Evolutionary conservation across 805 yeast species (phyloP).

Genomic region (Ogataea wickerhamii): DNA sequence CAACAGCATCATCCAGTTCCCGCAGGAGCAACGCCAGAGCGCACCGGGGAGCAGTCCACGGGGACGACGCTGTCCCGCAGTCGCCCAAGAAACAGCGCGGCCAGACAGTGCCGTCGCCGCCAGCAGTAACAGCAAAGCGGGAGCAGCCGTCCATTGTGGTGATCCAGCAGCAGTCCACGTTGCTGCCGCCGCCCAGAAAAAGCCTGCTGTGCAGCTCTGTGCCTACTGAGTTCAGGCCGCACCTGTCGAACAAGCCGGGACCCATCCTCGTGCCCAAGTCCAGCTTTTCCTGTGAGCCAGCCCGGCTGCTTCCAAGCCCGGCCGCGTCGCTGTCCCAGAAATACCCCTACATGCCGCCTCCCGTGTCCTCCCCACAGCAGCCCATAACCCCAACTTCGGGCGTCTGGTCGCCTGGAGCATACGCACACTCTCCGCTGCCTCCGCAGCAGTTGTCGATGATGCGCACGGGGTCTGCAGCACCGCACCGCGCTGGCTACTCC

Average conservation of each 20-base stretch:
- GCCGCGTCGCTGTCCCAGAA: conserved; percentile 3
- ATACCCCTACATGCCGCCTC: conserved; percentile 3
- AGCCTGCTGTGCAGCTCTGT: conserved; percentile 11
- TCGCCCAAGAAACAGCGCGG: not conserved
- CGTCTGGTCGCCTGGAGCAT: conserved; percentile 3
- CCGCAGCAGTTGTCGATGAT: not conserved
- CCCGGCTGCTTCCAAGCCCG: conserved; percentile 2
- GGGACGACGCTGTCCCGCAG: not conserved
- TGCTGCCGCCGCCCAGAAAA: conserved; percentile 32
- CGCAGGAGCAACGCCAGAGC: not conserved
- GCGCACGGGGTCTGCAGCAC: not conserved
- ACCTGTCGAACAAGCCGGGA: conserved; percentile 28
- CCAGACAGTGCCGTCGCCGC: conserved; percentile 1
- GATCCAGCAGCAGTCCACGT: conserved; percentile 21
- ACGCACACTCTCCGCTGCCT: conserved; percentile 8
- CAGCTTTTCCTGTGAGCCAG: conserved; percentile 8
- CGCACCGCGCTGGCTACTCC: not conserved
- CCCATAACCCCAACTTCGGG: conserved; percentile 21
- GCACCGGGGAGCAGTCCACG: not conserved
- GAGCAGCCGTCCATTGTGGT: conserved; percentile 5
- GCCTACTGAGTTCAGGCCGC: conserved; percentile 28
- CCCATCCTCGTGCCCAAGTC: conserved; percentile 28
- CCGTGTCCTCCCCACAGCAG: conserved; percentile 5
- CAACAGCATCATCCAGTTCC: not conserved
- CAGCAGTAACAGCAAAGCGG: conserved; percentile 11